Evolutionary conservation across 2,329 filamentous ascomycete species (phyloP).

Genomic region (Lojkania enalia): DNA sequence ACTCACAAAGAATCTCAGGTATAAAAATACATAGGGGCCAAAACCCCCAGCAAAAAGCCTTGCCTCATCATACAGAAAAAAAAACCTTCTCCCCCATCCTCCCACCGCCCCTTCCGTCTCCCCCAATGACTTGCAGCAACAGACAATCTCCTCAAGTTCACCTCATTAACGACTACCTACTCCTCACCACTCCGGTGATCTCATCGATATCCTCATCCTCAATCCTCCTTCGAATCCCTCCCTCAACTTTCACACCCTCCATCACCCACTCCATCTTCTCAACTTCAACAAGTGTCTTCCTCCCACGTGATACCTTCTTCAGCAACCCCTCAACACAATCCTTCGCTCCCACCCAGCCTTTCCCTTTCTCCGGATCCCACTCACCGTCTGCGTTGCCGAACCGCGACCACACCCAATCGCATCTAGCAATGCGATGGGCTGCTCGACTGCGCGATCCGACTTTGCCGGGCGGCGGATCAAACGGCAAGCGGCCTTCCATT

Average conservation of each 20-base stretch:
- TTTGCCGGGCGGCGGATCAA: conserved; percentile 83
- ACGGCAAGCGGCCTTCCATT: conserved; percentile 89
- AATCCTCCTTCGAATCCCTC: conserved; percentile 57
- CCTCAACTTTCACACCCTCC: conserved; percentile 70
- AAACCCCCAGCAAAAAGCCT: too few species aligned
- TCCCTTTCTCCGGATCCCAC: conserved; percentile 71
- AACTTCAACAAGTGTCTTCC: conserved; percentile 76
- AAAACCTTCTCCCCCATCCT: too few species aligned
- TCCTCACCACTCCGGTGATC: conserved; percentile 12
- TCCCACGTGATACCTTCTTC: conserved; percentile 73
- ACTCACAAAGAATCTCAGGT: too few species aligned
- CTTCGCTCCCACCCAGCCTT: conserved; percentile 73
- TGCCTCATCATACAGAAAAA: too few species aligned
- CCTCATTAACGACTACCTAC: conserved; percentile 39
- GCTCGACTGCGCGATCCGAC: conserved; percentile 74
- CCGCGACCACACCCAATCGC: conserved; percentile 93
- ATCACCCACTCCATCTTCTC: conserved; percentile 75
- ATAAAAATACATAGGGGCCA: too few species aligned
- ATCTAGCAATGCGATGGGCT: conserved; percentile 90
- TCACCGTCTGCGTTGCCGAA: conserved; percentile 84
- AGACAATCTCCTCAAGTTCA: too few species aligned
- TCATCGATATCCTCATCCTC: conserved; percentile 47
- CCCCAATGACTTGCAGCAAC: too few species aligned
- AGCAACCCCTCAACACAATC: conserved; percentile 81
- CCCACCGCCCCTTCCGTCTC: too few species aligned